These are phyloP conservation scores for Phaseolus lunatus DNA, from an alignment of 306 rosid genomes.

Conservation along the genomic window DNA sequence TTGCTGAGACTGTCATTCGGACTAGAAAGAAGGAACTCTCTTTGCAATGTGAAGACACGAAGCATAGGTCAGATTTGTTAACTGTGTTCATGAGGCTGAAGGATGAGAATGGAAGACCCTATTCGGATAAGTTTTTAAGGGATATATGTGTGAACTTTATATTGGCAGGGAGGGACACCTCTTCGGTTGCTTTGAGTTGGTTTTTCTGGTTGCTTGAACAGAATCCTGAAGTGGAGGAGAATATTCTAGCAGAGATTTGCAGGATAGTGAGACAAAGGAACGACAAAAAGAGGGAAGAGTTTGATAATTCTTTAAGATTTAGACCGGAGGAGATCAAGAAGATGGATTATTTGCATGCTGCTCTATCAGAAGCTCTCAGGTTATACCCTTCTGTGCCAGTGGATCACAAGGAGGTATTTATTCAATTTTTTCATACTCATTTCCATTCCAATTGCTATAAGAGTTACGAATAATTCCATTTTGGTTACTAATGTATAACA, in stretches of 20 bases:
- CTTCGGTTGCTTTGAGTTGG: slow-evolving; percentile 97
- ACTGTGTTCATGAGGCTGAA: slow-evolving; percentile 75
- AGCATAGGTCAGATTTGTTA: slow-evolving; percentile 58
- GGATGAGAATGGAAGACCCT: slow-evolving; percentile 70
- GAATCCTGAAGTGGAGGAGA: slow-evolving; percentile 73
- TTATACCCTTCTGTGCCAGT: slow-evolving; percentile 93
- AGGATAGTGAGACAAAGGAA: slow-evolving; percentile 59
- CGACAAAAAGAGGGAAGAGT: slow-evolving; percentile 37
- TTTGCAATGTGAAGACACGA: slow-evolving; percentile 27
- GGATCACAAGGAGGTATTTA: slow-evolving; percentile 91
- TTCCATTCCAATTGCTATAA: neutral
- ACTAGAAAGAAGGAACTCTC: slow-evolving; percentile 77
- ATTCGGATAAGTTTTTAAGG: slow-evolving; percentile 81
- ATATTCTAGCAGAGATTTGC: slow-evolving; percentile 65
- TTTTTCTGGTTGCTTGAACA: slow-evolving; percentile 83
- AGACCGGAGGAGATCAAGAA: slow-evolving; percentile 78
- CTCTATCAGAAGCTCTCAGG: slow-evolving; percentile 84
- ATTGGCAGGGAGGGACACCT: slow-evolving; percentile 94
- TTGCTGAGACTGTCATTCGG: slow-evolving; percentile 75
- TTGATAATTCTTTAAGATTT: slow-evolving; percentile 51
- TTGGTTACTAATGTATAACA: neutral
- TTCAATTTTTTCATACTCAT: slow-evolving; percentile 1
- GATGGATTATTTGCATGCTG: slow-evolving; percentile 97
- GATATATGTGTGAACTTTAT: slow-evolving; percentile 95
- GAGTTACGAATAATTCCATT: neutral